Evolutionary conservation across 2,329 filamentous ascomycete species (phyloP).

Genomic region (Penicillium brasilianum): DNA sequence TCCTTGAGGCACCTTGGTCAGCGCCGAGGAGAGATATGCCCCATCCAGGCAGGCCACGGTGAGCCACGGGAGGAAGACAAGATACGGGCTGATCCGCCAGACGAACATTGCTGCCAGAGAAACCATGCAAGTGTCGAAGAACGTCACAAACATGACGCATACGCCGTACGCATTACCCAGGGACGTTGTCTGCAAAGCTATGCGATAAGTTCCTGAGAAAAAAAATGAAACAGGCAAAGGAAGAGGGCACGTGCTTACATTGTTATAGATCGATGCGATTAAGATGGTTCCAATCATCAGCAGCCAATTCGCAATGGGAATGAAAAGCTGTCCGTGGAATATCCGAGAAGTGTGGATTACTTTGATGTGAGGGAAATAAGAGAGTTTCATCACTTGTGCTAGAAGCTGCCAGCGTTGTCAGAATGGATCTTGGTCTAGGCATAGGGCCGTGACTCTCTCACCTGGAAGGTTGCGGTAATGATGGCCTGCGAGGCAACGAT

Average conservation of each 20-base stretch:
- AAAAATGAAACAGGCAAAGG: not conserved
- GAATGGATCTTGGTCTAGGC: not conserved
- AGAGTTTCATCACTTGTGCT: conserved; percentile 6
- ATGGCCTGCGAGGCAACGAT: conserved; percentile 6
- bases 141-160: conserved; percentile 2
- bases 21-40: not conserved
- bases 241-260: not conserved
- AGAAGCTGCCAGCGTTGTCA: not conserved
- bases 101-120: conserved; percentile 7
- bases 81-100: not conserved
- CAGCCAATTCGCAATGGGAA: conserved; percentile 5
- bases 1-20: conserved; percentile 4
- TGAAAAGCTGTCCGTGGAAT: conserved; percentile 1
- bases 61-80: not conserved
- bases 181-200: not conserved
- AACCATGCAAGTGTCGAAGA: conserved; percentile 4
- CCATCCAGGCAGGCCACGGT: conserved; percentile 4
- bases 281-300: conserved; percentile 1
- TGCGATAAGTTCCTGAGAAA: not conserved
- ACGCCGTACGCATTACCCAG: conserved; percentile 3
- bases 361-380: conserved; percentile 4
- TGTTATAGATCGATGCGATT: conserved; percentile 4
- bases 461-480: conserved; percentile 6
- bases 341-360: conserved; percentile 1
- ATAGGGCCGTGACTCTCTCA: not conserved